These are phyloP conservation scores for Neurospora intermedia DNA, from an alignment of 495 filamentous ascomycete genomes.

Conservation along the genomic window DNA sequence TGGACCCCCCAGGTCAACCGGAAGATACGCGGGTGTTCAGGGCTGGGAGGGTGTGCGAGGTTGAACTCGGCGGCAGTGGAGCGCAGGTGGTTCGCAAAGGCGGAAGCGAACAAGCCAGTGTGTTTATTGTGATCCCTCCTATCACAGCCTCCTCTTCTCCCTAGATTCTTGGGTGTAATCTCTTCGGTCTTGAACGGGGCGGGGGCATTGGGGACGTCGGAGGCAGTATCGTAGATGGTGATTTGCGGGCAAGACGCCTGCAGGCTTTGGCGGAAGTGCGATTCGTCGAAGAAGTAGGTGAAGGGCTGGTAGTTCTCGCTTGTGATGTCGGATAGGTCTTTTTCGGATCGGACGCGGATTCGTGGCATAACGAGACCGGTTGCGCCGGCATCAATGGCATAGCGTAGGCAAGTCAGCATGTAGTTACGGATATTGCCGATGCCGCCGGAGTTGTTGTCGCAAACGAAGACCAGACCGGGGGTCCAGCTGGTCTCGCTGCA, in stretches of 20 bases:
- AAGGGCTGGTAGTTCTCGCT: slow-evolving; percentile 20
- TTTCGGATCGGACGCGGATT: slow-evolving; percentile 24
- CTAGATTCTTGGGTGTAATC: slow-evolving; percentile 32
- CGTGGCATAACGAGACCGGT: slow-evolving; percentile 33
- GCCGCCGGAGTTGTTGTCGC: slow-evolving; percentile 43
- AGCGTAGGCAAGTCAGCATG: slow-evolving; percentile 39
- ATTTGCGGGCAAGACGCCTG: slow-evolving; percentile 29
- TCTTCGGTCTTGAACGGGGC: slow-evolving; percentile 20
- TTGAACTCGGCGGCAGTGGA: slow-evolving; percentile 15
- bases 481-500: slow-evolving; percentile 30
- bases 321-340: slow-evolving; percentile 24
- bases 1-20: slow-evolving; percentile 36
- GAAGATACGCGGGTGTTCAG: slow-evolving; percentile 22
- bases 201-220: slow-evolving; percentile 29
- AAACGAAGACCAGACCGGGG: slow-evolving; percentile 33
- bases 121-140: slow-evolving; percentile 33
- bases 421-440: slow-evolving; percentile 44
- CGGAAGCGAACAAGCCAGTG: slow-evolving; percentile 28
- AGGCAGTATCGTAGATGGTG: slow-evolving; percentile 22
- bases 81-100: slow-evolving; percentile 21
- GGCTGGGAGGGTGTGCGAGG: slow-evolving; percentile 13
- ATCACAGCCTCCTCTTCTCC: slow-evolving; percentile 31
- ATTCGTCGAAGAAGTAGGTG: slow-evolving; percentile 36
- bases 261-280: slow-evolving; percentile 29
- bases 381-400: slow-evolving; percentile 39